A percentile compares a stretch with the other conserved stretches of the same genome.
Conservation (phyloP, 1,284 basidiomycete genomes). For the Volvariella surrecta region DNA sequence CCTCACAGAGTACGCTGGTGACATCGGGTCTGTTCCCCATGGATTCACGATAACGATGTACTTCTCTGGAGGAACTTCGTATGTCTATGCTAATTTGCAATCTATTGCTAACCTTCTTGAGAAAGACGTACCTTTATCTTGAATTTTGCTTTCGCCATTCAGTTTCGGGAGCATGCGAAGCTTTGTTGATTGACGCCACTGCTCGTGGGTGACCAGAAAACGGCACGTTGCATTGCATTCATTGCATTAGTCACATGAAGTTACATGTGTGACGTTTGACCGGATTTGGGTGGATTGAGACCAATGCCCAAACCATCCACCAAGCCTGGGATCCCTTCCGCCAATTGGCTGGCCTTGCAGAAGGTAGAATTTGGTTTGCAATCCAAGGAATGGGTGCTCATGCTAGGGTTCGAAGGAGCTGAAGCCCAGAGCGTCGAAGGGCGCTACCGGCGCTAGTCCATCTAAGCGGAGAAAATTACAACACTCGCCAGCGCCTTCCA, state of each 20-base stretch:
- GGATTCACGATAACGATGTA: constrained; percentile 22
- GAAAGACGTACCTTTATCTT: no score
- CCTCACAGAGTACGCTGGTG: constrained; percentile 15
- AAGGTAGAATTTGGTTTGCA: constrained; percentile 27
- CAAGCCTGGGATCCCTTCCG: no score
- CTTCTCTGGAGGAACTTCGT: constrained; percentile 7
- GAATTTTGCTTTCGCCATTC: no score
- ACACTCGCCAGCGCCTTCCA: constrained; percentile 1
- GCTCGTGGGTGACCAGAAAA: no score
- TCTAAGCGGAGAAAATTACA: constrained; percentile 6
- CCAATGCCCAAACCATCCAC: no score
- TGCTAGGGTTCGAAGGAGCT: constrained; percentile 4
- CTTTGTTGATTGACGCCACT: no score
- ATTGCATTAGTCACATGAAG: no score
- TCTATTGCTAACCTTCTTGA: no score
- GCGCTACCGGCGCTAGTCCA: not conserved
- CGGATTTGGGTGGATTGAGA: no score
- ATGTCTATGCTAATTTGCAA: not conserved
- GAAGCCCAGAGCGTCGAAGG: constrained; percentile 2
- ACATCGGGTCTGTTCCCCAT: constrained; percentile 15
- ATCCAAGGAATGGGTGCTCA: not conserved
- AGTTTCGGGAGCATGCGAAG: no score
- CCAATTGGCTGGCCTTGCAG: constrained; percentile 41
- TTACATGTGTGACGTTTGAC: no score
- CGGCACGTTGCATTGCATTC: no score